Conservation (phyloP, 2,329 filamentous ascomycete species). For the Claviceps purpurea region DNA sequence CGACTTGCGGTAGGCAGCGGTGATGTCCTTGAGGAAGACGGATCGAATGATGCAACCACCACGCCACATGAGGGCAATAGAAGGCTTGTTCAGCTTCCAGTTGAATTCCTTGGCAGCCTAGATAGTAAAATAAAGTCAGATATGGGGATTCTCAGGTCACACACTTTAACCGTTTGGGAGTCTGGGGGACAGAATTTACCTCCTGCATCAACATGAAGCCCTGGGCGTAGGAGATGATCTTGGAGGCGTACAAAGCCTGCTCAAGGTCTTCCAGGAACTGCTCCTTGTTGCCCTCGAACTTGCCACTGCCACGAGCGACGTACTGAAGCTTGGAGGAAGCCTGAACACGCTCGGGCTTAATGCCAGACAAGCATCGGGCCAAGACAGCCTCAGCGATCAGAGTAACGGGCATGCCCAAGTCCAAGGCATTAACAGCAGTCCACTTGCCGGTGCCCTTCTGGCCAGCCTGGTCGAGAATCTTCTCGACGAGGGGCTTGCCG, state of each 20-base stretch:
- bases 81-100: conserved; percentile 99
- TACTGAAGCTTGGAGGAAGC: conserved; percentile 66
- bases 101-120: conserved; percentile 87
- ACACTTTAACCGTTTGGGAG: not conserved
- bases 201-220: conserved; percentile 99
- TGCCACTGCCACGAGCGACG: conserved; percentile 54
- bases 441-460: conserved; percentile 99
- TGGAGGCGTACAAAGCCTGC: conserved; percentile 97
- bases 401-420: conserved; percentile 96
- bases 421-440: conserved; percentile 97
- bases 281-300: conserved; percentile 79
- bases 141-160: not conserved
- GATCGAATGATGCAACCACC: conserved; percentile 99
- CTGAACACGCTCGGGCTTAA: conserved; percentile 84
- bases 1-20: conserved; percentile 86
- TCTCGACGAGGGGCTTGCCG: conserved; percentile 82
- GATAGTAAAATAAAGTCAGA: conserved; percentile 3
- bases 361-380: conserved; percentile 79
- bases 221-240: conserved; percentile 99
- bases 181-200: conserved; percentile 37
- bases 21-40: conserved; percentile 99
- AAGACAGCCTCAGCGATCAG: conserved; percentile 96
- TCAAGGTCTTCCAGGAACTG: conserved; percentile 94
- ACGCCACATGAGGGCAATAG: conserved; percentile 99
- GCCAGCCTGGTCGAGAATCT: conserved; percentile 95